Evolutionary conservation across 2,329 filamentous ascomycete species (phyloP).

Genomic region (Cadophora gregata): DNA sequence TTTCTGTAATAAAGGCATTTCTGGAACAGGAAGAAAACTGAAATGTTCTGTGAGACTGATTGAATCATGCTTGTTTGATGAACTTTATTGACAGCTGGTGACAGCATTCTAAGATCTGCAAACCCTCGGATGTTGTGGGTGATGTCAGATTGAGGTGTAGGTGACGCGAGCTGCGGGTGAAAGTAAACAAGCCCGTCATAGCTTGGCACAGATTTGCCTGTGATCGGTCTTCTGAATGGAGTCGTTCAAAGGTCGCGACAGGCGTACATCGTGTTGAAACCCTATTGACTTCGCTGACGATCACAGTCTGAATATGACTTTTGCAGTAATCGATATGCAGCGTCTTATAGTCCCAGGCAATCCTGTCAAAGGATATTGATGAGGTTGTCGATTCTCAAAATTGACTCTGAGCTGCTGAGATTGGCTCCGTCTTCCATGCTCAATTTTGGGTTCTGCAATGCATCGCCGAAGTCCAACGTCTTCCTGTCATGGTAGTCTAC

Average conservation of each 20-base stretch:
- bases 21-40: too few relatives aligned
- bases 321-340: neutral
- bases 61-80: neutral
- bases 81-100: neutral
- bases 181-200: neutral
- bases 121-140: neutral
- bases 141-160: neutral
- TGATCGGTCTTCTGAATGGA: neutral
- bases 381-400: too few relatives aligned
- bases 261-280: neutral
- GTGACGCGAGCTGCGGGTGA: neutral
- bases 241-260: neutral
- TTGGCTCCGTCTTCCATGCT: too few relatives aligned
- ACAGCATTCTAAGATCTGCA: neutral
- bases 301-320: neutral
- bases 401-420: too few relatives aligned
- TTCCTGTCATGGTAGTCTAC: too few relatives aligned
- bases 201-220: neutral
- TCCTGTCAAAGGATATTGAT: too few relatives aligned
- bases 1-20: too few relatives aligned
- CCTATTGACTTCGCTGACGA: neutral
- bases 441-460: too few relatives aligned
- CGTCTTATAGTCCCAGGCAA: too few relatives aligned
- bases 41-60: neutral
- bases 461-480: too few relatives aligned